These are phyloP conservation scores for Penicillium griseofulvum DNA, from an alignment of 2,329 filamentous ascomycete genomes.

Conservation along the genomic window DNA sequence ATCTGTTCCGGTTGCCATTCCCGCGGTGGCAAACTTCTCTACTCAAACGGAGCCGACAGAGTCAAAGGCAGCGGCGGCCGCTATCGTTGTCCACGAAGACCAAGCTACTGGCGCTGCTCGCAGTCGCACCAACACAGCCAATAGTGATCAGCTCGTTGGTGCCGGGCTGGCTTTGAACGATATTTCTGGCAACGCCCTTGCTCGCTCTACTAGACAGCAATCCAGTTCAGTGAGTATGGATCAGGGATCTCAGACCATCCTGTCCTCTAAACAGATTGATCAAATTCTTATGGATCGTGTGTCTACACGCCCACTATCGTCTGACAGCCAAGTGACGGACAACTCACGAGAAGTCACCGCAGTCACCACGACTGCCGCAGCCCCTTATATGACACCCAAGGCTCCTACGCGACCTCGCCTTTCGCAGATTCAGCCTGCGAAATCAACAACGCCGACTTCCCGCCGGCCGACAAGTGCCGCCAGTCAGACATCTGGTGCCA, in stretches of 20 bases:
- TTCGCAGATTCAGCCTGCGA: slow-evolving; percentile 29
- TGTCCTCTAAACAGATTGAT: slow-evolving; percentile 81
- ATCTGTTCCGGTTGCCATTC: slow-evolving; percentile 30
- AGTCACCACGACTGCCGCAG: slow-evolving; percentile 5
- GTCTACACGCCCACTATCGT: slow-evolving; percentile 31
- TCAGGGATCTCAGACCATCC: slow-evolving; percentile 74
- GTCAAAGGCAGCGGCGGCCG: slow-evolving; percentile 32
- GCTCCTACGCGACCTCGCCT: slow-evolving; percentile 28
- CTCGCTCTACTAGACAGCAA: slow-evolving; percentile 25
- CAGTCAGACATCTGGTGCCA: slow-evolving; percentile 58
- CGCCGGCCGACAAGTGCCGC: slow-evolving; percentile 69
- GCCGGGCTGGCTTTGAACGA: slow-evolving; percentile 58
- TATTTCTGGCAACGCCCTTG: slow-evolving; percentile 57
- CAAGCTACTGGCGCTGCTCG: slow-evolving; percentile 57
- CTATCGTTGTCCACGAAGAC: slow-evolving; percentile 61
- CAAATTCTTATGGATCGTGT: slow-evolving; percentile 63
- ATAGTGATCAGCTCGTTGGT: slow-evolving; percentile 20
- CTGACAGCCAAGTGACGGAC: slow-evolving; percentile 29
- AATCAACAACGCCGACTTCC: slow-evolving; percentile 36
- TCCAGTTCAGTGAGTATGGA: slow-evolving; percentile 55
- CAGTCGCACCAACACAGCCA: slow-evolving; percentile 33
- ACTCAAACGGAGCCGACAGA: slow-evolving; percentile 25
- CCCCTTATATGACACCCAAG: slow-evolving; percentile 36
- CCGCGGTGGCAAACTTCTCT: slow-evolving; percentile 17
- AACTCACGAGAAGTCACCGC: slow-evolving; percentile 26